These are phyloP conservation scores for Nematodospora anomalae DNA, from an alignment of 1,139 yeast species.

Conservation along the genomic window DNA sequence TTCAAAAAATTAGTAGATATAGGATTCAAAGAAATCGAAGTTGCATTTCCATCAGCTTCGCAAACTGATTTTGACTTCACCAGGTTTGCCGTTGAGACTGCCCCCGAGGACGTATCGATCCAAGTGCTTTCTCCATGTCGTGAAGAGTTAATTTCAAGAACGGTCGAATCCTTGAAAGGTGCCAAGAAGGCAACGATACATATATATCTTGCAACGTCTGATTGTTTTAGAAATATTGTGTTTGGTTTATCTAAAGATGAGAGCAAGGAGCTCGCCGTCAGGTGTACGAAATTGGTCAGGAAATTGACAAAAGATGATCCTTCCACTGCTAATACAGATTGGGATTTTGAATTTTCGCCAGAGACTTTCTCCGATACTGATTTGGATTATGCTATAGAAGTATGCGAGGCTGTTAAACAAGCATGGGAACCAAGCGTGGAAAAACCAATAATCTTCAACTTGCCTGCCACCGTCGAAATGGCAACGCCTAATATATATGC, in stretches of 20 bases:
- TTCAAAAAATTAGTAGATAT: constrained; percentile 46
- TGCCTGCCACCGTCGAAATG: constrained; percentile 53
- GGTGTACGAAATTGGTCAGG: constrained; percentile 41
- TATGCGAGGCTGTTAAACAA: constrained; percentile 47
- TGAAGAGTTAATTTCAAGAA: constrained; percentile 45
- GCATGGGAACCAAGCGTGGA: constrained; percentile 49
- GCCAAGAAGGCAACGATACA: constrained; percentile 51
- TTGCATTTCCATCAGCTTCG: constrained; percentile 50
- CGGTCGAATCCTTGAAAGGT: constrained; percentile 48
- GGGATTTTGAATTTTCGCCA: constrained; percentile 49
- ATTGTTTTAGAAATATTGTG: constrained; percentile 47
- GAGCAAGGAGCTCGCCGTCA: constrained; percentile 42
- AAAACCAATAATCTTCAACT: constrained; percentile 46
- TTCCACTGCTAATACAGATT: constrained; percentile 37
- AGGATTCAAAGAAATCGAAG: constrained; percentile 52
- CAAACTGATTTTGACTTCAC: constrained; percentile 53
- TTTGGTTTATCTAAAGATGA: constrained; percentile 45
- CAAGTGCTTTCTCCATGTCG: constrained; percentile 51
- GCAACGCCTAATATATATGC: constrained; percentile 51
- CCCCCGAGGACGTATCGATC: constrained; percentile 47
- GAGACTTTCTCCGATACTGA: constrained; percentile 50
- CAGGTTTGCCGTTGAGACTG: constrained; percentile 47
- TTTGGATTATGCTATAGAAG: constrained; percentile 42
- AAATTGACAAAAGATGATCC: constrained; percentile 45
- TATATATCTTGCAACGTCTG: constrained; percentile 49